Base-by-base conservation (phyloP, 768 basidiomycete genomes). In the Jaapia argillacea region DNA sequence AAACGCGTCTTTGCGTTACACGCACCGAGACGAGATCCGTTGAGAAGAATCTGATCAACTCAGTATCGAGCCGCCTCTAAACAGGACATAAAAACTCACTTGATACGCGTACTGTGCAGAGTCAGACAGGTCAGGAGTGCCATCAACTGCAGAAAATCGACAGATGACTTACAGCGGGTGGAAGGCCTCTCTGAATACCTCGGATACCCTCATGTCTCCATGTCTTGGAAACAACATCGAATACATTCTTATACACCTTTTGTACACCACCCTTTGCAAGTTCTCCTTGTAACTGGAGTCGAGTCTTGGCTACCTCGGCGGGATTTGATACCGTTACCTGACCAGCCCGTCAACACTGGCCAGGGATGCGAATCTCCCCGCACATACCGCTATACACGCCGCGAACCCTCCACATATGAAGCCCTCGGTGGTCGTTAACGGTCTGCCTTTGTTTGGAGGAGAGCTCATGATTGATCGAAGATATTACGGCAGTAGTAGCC, bases 221-320 rank as follows among this genome's bases (percentile, higher is more conserved):
- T 4, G 92, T 94, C 65, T 94, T 96, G 26, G 65, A 65, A 24
- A 94, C 64, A 12, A 87, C 91, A 55, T 98, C 93, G 33, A 90
- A 47, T n/a, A 83, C 85, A 57, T 81, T 87, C 47, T 76, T 86
- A 68, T 99, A 99, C 2, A 97, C 87, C 57, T 79, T 86, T 50
- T 60, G 49, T 13, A 70, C 72, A 6, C 82, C 78, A 5, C 63
- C 72, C 56, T 84, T 90, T 25, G 85, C 79, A 7, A 99, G 76
- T 61, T 98, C 96, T 21, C 94, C 96, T 57, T 98, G 92, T 21
- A 99, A 74, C 60, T 99, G 96, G 41, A 99, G 65, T 44, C 94
- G 83, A 33, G 96, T 98, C 65, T 98, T 98, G 36, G 87, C 85
- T 18, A 92, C 89, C 54, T 84, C 83, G 4, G 80, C 81, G 10